These are phyloP conservation scores for Eragrostis nindensis DNA, from an alignment of 176 grass and related monocot species.

Conservation along the genomic window DNA sequence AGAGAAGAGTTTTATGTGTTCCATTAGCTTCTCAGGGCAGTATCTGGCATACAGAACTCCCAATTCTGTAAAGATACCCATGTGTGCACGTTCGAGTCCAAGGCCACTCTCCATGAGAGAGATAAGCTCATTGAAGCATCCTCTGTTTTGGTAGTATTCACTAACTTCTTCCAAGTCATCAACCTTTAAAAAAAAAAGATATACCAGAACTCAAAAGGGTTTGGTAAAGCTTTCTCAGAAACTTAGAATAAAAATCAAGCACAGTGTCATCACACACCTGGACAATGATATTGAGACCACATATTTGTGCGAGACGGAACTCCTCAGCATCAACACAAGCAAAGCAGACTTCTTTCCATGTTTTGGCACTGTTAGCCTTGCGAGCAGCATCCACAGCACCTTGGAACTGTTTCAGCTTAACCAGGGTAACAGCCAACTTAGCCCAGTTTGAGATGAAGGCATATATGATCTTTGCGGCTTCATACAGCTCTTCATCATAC, in stretches of 20 bases:
- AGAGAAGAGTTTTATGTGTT: constrained; percentile 97
- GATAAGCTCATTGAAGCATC: constrained; percentile 91
- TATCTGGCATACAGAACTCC: constrained; percentile 97
- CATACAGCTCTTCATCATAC: constrained; percentile 92
- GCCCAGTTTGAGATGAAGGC: constrained; percentile 99
- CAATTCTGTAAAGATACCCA: constrained; percentile 96
- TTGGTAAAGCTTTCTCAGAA: not conserved
- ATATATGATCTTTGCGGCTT: constrained; percentile 98
- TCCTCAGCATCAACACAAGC: constrained; percentile 97
- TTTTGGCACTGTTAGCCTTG: constrained; percentile 92
- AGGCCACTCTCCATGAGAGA: constrained; percentile 98
- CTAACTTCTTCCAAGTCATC: constrained; percentile 97
- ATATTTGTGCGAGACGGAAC: constrained; percentile 92
- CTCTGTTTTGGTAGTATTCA: constrained; percentile 93
- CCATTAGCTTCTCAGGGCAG: constrained; percentile 94
- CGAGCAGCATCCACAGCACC: constrained; percentile 97
- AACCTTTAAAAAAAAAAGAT: constrained; percentile 61
- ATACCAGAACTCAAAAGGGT: constrained; percentile 29
- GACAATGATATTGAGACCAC: constrained; percentile 92
- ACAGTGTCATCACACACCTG: constrained; percentile 60
- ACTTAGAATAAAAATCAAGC: not conserved
- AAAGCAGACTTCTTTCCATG: constrained; percentile 98
- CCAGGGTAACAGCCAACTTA: constrained; percentile 84
- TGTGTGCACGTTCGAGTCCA: constrained; percentile 88
- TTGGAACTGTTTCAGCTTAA: constrained; percentile 96